Evolutionary conservation across 441 rosid species (phyloP).

Genomic region (Pelargonium myrrhifolium): DNA sequence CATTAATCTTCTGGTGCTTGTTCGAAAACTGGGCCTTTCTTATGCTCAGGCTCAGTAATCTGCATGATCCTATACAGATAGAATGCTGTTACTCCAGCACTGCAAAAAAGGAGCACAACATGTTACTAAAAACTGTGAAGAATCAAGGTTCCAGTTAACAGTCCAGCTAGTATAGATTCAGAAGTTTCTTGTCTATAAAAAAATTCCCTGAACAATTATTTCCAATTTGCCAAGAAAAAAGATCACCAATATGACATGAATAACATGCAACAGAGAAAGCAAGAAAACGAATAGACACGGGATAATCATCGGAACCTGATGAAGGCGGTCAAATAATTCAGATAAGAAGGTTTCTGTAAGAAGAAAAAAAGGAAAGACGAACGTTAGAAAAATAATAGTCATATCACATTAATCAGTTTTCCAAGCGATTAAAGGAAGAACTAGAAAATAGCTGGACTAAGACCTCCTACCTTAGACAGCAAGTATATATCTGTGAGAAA

Average conservation of each 20-base stretch:
- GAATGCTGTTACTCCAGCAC: conserved; percentile 61
- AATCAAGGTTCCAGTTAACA: background rate
- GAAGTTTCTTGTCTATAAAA: background rate
- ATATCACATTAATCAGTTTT: background rate
- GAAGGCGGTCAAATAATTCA: conserved; percentile 30
- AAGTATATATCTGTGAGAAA: conserved; percentile 50
- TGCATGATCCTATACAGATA: conserved; percentile 45
- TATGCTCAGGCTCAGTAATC: conserved; percentile 22
- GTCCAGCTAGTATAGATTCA: background rate
- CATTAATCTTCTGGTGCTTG: conserved; percentile 32
- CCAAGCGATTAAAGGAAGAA: background rate
- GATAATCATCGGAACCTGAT: conserved; percentile 43
- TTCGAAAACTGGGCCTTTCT: conserved; percentile 26
- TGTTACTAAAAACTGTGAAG: background rate
- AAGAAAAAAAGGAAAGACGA: conserved; percentile 8
- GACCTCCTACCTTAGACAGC: conserved; percentile 42
- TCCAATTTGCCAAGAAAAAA: background rate
- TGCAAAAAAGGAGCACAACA: conserved; percentile 24
- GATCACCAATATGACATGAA: background rate
- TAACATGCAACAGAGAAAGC: background rate
- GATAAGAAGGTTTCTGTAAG: conserved; percentile 44
- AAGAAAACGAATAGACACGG: background rate
- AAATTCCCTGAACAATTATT: background rate
- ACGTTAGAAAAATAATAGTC: conserved; percentile 8
- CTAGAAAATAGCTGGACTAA: conserved; percentile 1